Evolutionary conservation across 2,329 filamentous ascomycete species (phyloP), one percentile per base, ranked within the genome.

Genomic region (Colletotrichum sp.): DNA sequence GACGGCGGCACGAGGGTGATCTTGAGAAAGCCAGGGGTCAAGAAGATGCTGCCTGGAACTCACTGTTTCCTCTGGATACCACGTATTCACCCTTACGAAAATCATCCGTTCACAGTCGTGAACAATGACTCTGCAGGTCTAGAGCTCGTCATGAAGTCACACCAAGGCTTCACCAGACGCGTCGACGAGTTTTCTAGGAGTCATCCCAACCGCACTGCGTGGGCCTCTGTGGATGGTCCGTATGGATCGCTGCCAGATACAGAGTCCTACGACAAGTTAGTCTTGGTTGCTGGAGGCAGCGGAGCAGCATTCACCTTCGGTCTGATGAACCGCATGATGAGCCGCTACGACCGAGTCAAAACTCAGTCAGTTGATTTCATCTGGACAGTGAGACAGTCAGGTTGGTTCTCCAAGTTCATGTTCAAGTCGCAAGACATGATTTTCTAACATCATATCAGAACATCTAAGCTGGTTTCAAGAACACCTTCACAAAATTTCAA

Each of bases 21-120:
- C 2, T 82, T 91, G 13, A 86, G 86, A 77, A 87, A 86, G n/a
- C 84, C 85, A 1, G 79, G 85, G 0, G 78, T 79, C 15, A 78
- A 81, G 7, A 84, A 85, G 3, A 71, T 21, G 8, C 63, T 34
- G 7, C 65, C 79, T 0, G 80, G 80, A 28, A 70, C 74, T 1
- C 90, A 92, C 77, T 89, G 88, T 75, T 91, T 90, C 69, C 80
- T 92, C 21, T 92, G 89, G 88, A 86, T 92, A 6, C 90, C 90
- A 0, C 80, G 83, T 2, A 85, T 92, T 30, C 86, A 89, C 16
- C 75, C 82, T 2, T 83, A 88, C 21, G 87, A 92, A 79, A 89
- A 84, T 1, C 90, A 92, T 75, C 90, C 90, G 1, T 92, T 92
- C 74, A 91, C 89, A 1, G 88, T 91, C 34, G 87, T 89, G 30